A percentile compares a stretch with the other conserved stretches of the same genome.
These are phyloP conservation scores for Ascochyta rabiei DNA, from an alignment of 2,329 filamentous ascomycete species.

Conservation along the genomic window DNA sequence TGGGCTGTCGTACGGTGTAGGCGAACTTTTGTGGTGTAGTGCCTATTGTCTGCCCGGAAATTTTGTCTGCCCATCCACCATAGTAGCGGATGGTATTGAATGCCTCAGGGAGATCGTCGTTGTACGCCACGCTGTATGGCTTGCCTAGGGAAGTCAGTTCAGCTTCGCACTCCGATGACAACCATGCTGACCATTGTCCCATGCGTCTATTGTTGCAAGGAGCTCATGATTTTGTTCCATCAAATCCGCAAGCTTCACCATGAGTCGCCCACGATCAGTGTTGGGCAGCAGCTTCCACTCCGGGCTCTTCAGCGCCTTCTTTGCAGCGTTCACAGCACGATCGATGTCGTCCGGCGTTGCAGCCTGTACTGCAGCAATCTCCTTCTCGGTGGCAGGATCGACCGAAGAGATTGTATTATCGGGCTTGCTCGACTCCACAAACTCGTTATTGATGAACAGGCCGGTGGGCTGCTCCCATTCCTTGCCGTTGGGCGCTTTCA, in stretches of 20 bases:
- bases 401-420: conserved; percentile 19
- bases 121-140: conserved; percentile 50
- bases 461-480: conserved; percentile 49
- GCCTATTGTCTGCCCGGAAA: conserved; percentile 73
- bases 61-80: conserved; percentile 77
- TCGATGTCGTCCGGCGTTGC: conserved; percentile 44
- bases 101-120: conserved; percentile 65
- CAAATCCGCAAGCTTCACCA: conserved; percentile 35
- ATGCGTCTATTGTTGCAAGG: conserved; percentile 5
- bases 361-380: conserved; percentile 41
- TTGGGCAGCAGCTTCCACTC: conserved; percentile 28
- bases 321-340: conserved; percentile 42
- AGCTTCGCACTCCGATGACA: no score
- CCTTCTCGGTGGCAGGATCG: conserved; percentile 31
- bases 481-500: conserved; percentile 49
- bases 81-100: conserved; percentile 69
- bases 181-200: no score
- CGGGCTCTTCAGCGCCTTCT: conserved; percentile 27
- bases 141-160: no score
- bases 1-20: conserved; percentile 73
- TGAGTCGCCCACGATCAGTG: conserved; percentile 27
- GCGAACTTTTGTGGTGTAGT: conserved; percentile 70
- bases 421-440: conserved; percentile 41
- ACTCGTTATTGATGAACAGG: conserved; percentile 55
- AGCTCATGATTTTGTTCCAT: conserved; percentile 26